Percentiles rank a stretch among this genome's conserved stretches.
phyloP scores from a whole-genome alignment of 371 early-diverging fungal genomes.

The Mucor piriformis region DNA sequence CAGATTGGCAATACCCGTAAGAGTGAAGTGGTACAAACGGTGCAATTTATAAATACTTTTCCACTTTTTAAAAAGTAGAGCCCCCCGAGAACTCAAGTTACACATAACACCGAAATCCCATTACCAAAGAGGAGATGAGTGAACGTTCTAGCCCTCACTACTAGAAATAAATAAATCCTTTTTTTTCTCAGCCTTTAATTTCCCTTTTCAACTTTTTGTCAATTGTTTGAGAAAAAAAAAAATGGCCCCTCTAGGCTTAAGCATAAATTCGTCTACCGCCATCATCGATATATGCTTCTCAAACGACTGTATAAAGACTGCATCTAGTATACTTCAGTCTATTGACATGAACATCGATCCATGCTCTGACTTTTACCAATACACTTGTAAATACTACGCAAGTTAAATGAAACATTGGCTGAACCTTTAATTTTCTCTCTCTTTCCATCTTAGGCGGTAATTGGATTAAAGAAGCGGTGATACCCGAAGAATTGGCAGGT shows the following conservation, averaged over 20 bases:
- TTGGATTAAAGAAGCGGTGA: conserved; percentile 41
- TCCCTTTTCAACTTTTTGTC: not conserved
- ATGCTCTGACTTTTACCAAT: conserved; percentile 53
- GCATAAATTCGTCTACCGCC: not conserved
- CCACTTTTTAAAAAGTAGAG: not conserved
- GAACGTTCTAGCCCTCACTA: conserved; percentile 16
- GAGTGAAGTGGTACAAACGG: not conserved
- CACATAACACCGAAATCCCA: not conserved
- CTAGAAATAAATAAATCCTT: conserved; percentile 3
- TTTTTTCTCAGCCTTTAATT: not conserved
- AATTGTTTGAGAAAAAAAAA: not conserved
- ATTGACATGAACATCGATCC: conserved; percentile 41
- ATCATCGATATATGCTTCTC: conserved; percentile 33
- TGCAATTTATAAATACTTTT: not conserved
- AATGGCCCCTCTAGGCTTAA: conserved; percentile 7
- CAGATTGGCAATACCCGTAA: not conserved
- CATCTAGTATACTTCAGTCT: conserved; percentile 36
- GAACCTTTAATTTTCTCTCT: not conserved
- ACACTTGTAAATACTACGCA: conserved; percentile 48
- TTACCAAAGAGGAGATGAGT: conserved; percentile 5
- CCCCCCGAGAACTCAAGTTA: not conserved
- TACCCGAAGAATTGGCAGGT: conserved; percentile 54
- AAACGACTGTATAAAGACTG: conserved; percentile 44
- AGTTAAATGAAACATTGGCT: not conserved
- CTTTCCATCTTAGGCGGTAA: conserved; percentile 51